phyloP scores from a whole-genome alignment of 129 eudicot species.

The Smallanthus sonchifolius region DNA sequence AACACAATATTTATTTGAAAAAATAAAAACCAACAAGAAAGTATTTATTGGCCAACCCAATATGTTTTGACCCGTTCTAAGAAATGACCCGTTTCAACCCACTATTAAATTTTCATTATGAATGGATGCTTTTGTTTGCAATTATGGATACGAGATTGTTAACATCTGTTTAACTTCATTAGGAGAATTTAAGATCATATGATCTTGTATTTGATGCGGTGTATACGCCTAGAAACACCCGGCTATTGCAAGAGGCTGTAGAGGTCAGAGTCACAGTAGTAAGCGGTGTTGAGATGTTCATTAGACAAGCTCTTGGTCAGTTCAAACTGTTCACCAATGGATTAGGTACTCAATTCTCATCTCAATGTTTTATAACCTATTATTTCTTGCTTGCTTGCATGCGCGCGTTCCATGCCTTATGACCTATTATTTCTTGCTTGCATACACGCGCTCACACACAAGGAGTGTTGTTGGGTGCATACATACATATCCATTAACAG shows the following conservation, averaged over 20 bases:
- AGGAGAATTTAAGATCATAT: conserved; percentile 65
- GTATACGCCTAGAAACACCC: conserved; percentile 78
- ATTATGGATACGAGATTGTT: conserved; percentile 4
- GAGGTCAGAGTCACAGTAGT: conserved; percentile 69
- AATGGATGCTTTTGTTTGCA: neutral
- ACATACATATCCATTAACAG: neutral
- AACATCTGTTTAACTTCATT: neutral
- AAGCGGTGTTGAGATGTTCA: conserved; percentile 87
- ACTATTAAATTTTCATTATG: neutral
- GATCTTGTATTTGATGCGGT: conserved; percentile 85
- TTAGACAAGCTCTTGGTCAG: conserved; percentile 80
- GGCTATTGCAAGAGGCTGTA: conserved; percentile 71
- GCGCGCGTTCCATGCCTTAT: neutral
- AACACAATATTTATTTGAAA: neutral
- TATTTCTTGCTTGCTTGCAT: neutral
- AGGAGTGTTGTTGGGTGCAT: neutral
- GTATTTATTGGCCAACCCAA: neutral
- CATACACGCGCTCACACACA: neutral
- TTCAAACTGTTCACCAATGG: conserved; percentile 76
- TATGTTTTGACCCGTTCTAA: neutral
- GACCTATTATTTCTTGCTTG: neutral
- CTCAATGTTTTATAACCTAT: neutral
- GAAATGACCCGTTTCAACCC: neutral
- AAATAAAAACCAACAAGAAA: neutral
- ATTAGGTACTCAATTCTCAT: conserved; percentile 45